phyloP scores from a whole-genome alignment of 1,139 yeast genomes.

The Kurtzmaniella quercitrusa region DNA sequence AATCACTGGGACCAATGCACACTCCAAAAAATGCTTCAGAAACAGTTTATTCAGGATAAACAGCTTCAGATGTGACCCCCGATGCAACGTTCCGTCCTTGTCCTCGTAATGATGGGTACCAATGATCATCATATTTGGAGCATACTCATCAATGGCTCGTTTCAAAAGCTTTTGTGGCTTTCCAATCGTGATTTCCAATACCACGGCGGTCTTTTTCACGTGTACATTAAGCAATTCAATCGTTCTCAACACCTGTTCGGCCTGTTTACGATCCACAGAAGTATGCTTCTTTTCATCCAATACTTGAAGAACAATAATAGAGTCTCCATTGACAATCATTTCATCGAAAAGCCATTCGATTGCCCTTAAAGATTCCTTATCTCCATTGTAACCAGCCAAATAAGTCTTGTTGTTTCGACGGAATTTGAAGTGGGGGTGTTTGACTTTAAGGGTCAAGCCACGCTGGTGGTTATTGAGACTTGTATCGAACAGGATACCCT shows the following conservation, averaged over 20 bases:
- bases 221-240: conserved; percentile 47
- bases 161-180: conserved; percentile 54
- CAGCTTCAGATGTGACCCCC: conserved; percentile 42
- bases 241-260: conserved; percentile 32
- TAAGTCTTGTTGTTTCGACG: conserved; percentile 58
- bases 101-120: conserved; percentile 49
- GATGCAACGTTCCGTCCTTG: conserved; percentile 21
- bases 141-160: conserved; percentile 54
- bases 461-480: conserved; percentile 32
- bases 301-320: conserved; percentile 57
- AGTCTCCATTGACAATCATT: conserved; percentile 61
- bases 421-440: conserved; percentile 52
- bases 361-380: conserved; percentile 54
- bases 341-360: conserved; percentile 66
- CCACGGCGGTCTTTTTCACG: conserved; percentile 47
- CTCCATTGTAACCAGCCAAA: conserved; percentile 58
- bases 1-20: conserved; percentile 65
- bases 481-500: conserved; percentile 55
- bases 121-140: conserved; percentile 61
- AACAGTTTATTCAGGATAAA: conserved; percentile 44
- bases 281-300: conserved; percentile 39
- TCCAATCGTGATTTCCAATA: conserved; percentile 60
- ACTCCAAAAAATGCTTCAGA: conserved; percentile 63
- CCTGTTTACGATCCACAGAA: conserved; percentile 25
- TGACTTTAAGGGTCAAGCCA: conserved; percentile 50